Evolutionary conservation across 192 early-diverging fungal genomes (phyloP).

Genomic region (Paraglomus occultum): DNA sequence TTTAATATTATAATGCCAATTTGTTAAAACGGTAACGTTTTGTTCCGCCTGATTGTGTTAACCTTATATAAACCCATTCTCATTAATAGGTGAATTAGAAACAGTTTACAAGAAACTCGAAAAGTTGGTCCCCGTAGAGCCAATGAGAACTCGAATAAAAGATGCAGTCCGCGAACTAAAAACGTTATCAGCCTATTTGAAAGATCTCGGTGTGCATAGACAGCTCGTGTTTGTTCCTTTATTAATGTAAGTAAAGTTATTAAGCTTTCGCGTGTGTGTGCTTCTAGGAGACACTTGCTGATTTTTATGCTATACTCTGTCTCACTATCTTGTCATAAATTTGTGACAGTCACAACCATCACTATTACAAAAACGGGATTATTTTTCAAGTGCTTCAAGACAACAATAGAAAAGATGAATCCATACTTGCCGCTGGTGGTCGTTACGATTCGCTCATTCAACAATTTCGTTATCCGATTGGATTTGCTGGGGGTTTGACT

Average conservation of each 20-base stretch:
- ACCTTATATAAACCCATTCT: background rate
- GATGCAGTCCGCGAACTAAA: constrained; percentile 43
- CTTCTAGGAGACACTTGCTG: background rate
- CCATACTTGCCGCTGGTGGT: constrained; percentile 53
- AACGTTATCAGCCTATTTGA: constrained; percentile 39
- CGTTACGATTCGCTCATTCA: constrained; percentile 55
- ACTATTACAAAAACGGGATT: constrained; percentile 58
- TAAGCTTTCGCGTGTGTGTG: background rate
- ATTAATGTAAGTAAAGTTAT: constrained; percentile 42
- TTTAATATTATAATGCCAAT: background rate
- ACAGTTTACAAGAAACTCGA: constrained; percentile 45
- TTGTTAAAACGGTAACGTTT: constrained; percentile 1
- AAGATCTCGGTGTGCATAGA: constrained; percentile 49
- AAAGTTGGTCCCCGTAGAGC: constrained; percentile 37
- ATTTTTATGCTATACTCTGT: no score
- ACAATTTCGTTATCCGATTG: constrained; percentile 48
- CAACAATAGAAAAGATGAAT: constrained; percentile 43
- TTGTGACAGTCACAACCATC: constrained; percentile 46
- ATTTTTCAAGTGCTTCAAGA: constrained; percentile 55
- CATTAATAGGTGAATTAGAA: constrained; percentile 45
- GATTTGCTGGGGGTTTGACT: constrained; percentile 31
- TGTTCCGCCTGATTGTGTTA: background rate
- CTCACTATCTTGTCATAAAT: background rate
- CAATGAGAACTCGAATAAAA: constrained; percentile 41
- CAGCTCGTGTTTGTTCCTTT: constrained; percentile 52